phyloP scores from a whole-genome alignment of 345 rosid genomes.

The Triadica sebifera region DNA sequence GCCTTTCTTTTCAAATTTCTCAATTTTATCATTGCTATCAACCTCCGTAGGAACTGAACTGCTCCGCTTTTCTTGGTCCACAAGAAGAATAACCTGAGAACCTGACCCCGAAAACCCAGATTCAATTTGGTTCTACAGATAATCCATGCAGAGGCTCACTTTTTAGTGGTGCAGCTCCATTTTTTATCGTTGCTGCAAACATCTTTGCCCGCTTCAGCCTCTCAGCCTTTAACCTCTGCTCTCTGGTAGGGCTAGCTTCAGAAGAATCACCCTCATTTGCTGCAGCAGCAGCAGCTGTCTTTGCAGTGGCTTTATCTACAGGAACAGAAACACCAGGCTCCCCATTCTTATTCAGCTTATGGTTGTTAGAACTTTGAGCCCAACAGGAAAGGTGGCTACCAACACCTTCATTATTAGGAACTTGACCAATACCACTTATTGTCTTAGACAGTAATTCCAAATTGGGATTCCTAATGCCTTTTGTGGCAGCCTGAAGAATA shows the following conservation, averaged over 20 bases:
- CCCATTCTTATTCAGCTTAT: constrained; percentile 26
- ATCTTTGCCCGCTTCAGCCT: constrained; percentile 92
- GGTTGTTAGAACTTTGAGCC: constrained; percentile 25
- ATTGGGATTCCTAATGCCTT: constrained; percentile 79
- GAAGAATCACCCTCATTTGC: constrained; percentile 73
- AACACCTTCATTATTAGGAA: constrained; percentile 42
- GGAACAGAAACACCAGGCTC: constrained; percentile 38
- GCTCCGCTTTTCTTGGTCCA: constrained; percentile 49
- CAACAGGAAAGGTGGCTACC: constrained; percentile 28
- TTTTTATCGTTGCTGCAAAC: constrained; percentile 78
- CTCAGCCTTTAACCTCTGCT: constrained; percentile 87
- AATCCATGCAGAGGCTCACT: constrained; percentile 41
- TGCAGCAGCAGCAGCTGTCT: constrained; percentile 53
- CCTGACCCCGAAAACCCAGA: constrained; percentile 47
- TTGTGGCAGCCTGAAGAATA: constrained; percentile 86
- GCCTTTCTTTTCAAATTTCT: constrained; percentile 39
- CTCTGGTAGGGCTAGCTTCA: constrained; percentile 59
- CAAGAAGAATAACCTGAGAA: constrained; percentile 25
- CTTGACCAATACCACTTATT: constrained; percentile 36
- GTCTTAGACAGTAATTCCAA: constrained; percentile 46
- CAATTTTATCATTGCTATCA: constrained; percentile 24
- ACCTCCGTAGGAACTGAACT: constrained; percentile 42
- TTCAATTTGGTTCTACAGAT: constrained; percentile 56
- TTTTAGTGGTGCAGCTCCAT: constrained; percentile 50
- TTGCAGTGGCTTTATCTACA: constrained; percentile 43